Evolutionary conservation across 306 rosid species (phyloP), one percentile per base, ranked within the genome.

Genomic region (Boehmeria nivea): DNA sequence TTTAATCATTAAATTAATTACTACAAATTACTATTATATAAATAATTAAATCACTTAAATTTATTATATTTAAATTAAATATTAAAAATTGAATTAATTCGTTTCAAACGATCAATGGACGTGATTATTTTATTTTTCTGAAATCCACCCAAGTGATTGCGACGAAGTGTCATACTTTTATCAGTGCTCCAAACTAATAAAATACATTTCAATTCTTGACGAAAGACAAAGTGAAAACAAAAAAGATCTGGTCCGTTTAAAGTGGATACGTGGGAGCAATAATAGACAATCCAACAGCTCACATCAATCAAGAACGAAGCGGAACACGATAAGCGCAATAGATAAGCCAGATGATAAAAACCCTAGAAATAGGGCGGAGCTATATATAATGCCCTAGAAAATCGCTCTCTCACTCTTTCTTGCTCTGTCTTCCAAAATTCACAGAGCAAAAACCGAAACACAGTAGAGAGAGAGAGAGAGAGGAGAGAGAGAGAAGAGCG

Each of bases 401-500:
- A 2, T 39, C 22, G 26, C 16, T 4, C 6, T 6, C 51, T 4
- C 50, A 9, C 36, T 12, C 40, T 20, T 11, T 13, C 20, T 15
- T 57, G 31, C 31, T 39, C 51, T 44, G 17, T 22, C 34, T 19
- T 39, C 23, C 28, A 27, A 40, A 19, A 42, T 40, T 40, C 44
- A 37, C 17, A 12, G 19, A 17, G 17, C 26, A 22, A 21, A 47
- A 21, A 16, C 66, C 44, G 34, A 61, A 61, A 47, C 34, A 21
- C 45, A 40, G 12, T 14, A 40, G 45, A 40, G n/a, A 40, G 45
- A 33, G 38, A 36, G n/a, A 19, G 0, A 43, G 6, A 34, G 20
- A 31, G 13, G 55, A 67, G 54, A 24, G 22, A 26, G 65, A 31
- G 26, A 47, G 26, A 15, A 22, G 61, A 66, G 60, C 55, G 36